Evolutionary conservation across 257 asterid species (phyloP).

Genomic region (Solanum piurae): DNA sequence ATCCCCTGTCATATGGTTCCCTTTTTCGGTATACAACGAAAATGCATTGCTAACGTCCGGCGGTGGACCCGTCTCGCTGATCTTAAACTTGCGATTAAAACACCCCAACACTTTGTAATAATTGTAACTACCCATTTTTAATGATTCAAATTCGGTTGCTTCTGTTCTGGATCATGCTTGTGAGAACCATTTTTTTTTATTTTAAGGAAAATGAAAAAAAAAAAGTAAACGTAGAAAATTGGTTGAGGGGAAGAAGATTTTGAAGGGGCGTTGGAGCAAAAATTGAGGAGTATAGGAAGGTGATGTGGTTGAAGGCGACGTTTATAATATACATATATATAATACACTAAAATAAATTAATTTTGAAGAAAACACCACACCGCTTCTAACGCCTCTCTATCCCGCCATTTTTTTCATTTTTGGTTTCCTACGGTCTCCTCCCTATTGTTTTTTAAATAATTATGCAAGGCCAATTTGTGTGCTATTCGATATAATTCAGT

Average conservation of each 20-base stretch:
- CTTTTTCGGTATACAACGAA: slow-evolving; percentile 42
- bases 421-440: neutral
- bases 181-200: neutral
- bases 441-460: neutral
- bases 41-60: slow-evolving; percentile 78
- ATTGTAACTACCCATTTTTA: slow-evolving; percentile 73
- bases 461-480: neutral
- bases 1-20: slow-evolving; percentile 45
- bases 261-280: slow-evolving; percentile 2
- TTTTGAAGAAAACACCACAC: neutral
- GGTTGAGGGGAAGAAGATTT: neutral
- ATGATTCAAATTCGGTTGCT: neutral
- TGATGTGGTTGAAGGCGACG: neutral
- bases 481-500: neutral
- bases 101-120: slow-evolving; percentile 88
- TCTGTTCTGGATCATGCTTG: neutral
- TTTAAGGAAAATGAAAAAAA: neutral
- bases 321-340: neutral
- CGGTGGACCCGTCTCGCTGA: slow-evolving; percentile 86
- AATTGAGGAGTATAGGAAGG: neutral
- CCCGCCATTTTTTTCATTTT: neutral
- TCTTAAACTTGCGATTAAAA: slow-evolving; percentile 84
- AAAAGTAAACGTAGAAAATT: neutral
- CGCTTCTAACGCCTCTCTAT: neutral
- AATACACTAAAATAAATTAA: neutral